These are phyloP conservation scores for Nakazawaea wyomingensis DNA, from an alignment of 805 yeast genomes.

Conservation along the genomic window DNA sequence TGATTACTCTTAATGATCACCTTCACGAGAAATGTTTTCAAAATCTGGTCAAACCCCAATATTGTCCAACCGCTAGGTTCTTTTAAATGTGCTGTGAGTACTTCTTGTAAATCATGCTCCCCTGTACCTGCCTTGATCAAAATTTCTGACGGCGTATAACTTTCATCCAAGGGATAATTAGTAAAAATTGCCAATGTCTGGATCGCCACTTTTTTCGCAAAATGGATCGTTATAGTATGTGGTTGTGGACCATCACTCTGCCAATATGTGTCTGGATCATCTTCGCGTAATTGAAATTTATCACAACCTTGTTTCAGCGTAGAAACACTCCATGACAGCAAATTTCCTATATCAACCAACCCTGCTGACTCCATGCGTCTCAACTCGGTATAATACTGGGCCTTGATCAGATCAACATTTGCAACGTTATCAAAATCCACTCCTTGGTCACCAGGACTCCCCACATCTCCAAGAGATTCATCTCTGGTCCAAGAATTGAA, in stretches of 20 bases:
- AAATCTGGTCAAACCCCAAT: slow-evolving; percentile 50
- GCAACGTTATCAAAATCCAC: slow-evolving; percentile 13
- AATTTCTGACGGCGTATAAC: slow-evolving; percentile 81
- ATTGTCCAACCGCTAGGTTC: slow-evolving; percentile 80
- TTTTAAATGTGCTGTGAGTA: slow-evolving; percentile 49
- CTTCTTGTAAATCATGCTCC: slow-evolving; percentile 69
- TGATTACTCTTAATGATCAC: slow-evolving; percentile 69
- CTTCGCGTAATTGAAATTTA: slow-evolving; percentile 65
- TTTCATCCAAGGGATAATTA: slow-evolving; percentile 72
- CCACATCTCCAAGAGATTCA: neutral
- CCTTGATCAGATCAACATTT: slow-evolving; percentile 9
- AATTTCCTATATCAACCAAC: slow-evolving; percentile 67
- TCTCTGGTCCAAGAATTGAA: slow-evolving; percentile 1
- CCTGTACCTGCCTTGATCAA: slow-evolving; percentile 71
- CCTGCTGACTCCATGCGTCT: slow-evolving; percentile 53
- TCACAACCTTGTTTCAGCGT: slow-evolving; percentile 72
- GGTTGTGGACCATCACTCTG: slow-evolving; percentile 94
- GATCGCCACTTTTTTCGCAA: slow-evolving; percentile 69
- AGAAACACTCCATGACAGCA: slow-evolving; percentile 83
- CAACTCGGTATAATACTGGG: slow-evolving; percentile 33
- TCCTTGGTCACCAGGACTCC: slow-evolving; percentile 1
- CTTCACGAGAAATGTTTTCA: slow-evolving; percentile 64
- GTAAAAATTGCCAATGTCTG: slow-evolving; percentile 67
- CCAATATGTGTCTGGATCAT: slow-evolving; percentile 75
- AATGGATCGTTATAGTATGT: slow-evolving; percentile 73